Base-by-base conservation (phyloP, 2,329 filamentous ascomycete genomes). In the Cladophialophora psammophila region DNA sequence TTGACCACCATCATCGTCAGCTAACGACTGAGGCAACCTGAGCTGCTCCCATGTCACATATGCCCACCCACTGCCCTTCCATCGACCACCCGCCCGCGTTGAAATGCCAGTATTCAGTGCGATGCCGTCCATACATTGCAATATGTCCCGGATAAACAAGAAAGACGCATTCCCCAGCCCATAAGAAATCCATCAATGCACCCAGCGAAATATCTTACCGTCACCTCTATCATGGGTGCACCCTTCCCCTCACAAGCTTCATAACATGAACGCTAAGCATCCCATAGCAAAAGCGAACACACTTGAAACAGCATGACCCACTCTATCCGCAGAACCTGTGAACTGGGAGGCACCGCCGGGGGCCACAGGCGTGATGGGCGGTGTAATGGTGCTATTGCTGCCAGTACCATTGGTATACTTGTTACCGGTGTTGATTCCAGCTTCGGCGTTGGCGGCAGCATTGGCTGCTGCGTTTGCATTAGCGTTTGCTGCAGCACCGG, bases 191-290 rank as follows among this genome's bases (percentile, higher is more conserved):
- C 59, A 40, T 53, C 59, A 32, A 53, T 36, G 35, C 26, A 34
- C 45, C n/a, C 59, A 32, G 20, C 13, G 40, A 53, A 52, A 53
- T n/a, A 52, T 26, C 42, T 12, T 12, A 1, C 18, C 59, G 40
- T 50, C 7, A 40, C 38, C 20, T 26, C 18, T 6, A 20, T 2
- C 42, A 9, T n/a, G 18, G 6, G 18, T 26, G 20, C 26, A 20
- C 5, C 6, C 15, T 38, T 53, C 48, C 58, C 48, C 34, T 52
- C n/a, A 61, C 10, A 12, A 15, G n/a, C 59, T 32, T 66, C 57
- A 70, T 57, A 70, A 48, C 57, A 65, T 66, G 56, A 66, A 70
- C 8, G 66, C 63, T 34, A 66, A n/a, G 34, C 66, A 68, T 38
- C 62, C 67, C 20, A 68, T 60, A 56, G 63, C 60, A 31, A 62